A percentile compares a stretch with the other conserved stretches of the same genome.
phyloP scores from a whole-genome alignment of 129 eudicot species.

The Flaveria robusta region DNA sequence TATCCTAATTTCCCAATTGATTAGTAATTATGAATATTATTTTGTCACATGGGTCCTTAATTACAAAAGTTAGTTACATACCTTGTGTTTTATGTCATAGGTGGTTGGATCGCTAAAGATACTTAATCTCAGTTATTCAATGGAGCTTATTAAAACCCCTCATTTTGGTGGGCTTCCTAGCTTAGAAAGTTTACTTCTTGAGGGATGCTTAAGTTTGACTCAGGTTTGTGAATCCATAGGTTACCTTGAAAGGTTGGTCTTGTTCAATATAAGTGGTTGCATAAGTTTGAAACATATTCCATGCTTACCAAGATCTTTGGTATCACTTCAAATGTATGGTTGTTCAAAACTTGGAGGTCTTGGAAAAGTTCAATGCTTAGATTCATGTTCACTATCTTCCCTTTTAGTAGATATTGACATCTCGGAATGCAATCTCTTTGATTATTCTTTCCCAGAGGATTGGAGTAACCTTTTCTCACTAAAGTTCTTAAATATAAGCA shows the following conservation, averaged over 20 bases:
- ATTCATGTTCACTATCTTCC: neutral
- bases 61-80: neutral
- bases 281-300: neutral
- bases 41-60: neutral
- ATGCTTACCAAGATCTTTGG: neutral
- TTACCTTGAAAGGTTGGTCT: neutral
- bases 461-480: conserved; percentile 4
- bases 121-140: neutral
- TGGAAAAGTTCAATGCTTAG: neutral
- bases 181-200: neutral
- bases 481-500: neutral
- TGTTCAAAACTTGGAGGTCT: conserved; percentile 14
- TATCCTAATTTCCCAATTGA: neutral
- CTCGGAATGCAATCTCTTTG: neutral
- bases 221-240: neutral
- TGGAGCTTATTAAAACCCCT: neutral
- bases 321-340: conserved; percentile 3
- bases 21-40: neutral
- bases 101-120: neutral
- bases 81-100: conserved; percentile 3
- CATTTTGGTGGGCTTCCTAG: conserved; percentile 5
- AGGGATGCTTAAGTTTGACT: neutral
- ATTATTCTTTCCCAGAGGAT: conserved; percentile 7
- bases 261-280: conserved; percentile 4
- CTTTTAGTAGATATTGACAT: neutral